Conservation (phyloP, 2,329 filamentous ascomycete genomes). For the Aspergillus ruber region DNA sequence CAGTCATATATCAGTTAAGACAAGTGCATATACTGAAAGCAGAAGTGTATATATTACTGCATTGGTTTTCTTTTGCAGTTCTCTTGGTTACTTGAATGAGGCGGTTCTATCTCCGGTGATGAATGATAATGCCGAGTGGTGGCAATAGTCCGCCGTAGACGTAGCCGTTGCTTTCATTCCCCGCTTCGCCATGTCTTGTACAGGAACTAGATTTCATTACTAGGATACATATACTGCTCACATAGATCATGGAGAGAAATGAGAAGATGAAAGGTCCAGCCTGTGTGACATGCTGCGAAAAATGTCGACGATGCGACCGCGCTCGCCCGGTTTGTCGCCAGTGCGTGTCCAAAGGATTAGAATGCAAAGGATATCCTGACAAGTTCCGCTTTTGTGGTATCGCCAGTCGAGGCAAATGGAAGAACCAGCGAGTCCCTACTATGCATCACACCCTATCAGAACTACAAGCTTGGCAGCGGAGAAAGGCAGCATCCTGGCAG, state of each 20-base stretch:
- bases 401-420: slow-evolving; percentile 26
- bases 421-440: slow-evolving; percentile 16
- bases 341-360: slow-evolving; percentile 24
- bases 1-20: too few species aligned
- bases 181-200: neutral
- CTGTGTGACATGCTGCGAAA: slow-evolving; percentile 28
- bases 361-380: slow-evolving; percentile 26
- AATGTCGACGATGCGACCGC: slow-evolving; percentile 27
- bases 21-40: too few species aligned
- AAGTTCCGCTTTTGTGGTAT: slow-evolving; percentile 27
- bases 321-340: slow-evolving; percentile 23
- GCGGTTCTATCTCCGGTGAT: neutral
- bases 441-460: neutral
- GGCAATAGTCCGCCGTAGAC: neutral
- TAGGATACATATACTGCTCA: neutral
- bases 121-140: slow-evolving; percentile 9
- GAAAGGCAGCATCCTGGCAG: slow-evolving; percentile 7
- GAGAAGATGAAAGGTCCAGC: slow-evolving; percentile 21
- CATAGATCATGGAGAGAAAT: neutral
- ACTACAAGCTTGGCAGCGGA: neutral
- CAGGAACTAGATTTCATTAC: neutral
- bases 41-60: too few species aligned
- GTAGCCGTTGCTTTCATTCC: slow-evolving; percentile 1
- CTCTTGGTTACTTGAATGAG: neutral
- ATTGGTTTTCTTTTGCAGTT: neutral